A percentile compares a stretch with the other conserved stretches of the same genome.
Evolutionary conservation across 2,329 filamentous ascomycete genomes (phyloP).

Genomic region (Aspergillus candidus): DNA sequence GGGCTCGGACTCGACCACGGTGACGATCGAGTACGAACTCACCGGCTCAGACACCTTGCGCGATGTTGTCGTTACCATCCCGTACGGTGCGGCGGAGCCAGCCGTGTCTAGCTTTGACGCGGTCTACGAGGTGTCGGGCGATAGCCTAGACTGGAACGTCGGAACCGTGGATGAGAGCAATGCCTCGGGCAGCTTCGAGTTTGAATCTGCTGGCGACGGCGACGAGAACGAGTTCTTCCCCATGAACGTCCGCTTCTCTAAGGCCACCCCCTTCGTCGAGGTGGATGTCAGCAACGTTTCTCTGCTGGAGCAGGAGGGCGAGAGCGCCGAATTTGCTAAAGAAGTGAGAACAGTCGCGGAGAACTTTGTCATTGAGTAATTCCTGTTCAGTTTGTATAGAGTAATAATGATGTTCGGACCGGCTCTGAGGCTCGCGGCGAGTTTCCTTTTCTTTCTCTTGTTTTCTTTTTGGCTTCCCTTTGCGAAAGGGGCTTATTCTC

Average conservation of each 20-base stretch:
- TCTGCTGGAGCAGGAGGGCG: conserved; percentile 41
- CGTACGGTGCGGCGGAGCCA: conserved; percentile 78
- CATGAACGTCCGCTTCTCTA: conserved; percentile 86
- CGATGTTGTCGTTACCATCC: conserved; percentile 82
- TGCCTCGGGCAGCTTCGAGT: conserved; percentile 82
- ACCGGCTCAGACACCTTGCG: conserved; percentile 71
- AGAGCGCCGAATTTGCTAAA: conserved; percentile 41
- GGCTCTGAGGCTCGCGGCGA: conserved; percentile 11
- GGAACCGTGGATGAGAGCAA: conserved; percentile 79
- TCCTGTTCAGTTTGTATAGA: conserved; percentile 27
- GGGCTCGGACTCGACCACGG: conserved; percentile 71
- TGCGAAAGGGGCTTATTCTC: no score
- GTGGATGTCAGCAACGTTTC: conserved; percentile 64
- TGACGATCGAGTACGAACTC: conserved; percentile 94
- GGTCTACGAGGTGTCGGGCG: conserved; percentile 86
- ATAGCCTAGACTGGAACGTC: conserved; percentile 90
- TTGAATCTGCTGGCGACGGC: conserved; percentile 76
- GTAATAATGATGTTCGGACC: conserved; percentile 35
- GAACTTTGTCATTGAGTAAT: conserved; percentile 41
- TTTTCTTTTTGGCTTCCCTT: conserved; percentile 4
- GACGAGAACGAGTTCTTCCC: conserved; percentile 97
- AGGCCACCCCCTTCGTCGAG: conserved; percentile 79
- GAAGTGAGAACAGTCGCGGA: conserved; percentile 41
- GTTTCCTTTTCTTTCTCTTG: conserved; percentile 16
- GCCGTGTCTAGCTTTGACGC: conserved; percentile 89